Conservation (phyloP, 1,139 yeast genomes). For the Geotrichum aggregatum region DNA sequence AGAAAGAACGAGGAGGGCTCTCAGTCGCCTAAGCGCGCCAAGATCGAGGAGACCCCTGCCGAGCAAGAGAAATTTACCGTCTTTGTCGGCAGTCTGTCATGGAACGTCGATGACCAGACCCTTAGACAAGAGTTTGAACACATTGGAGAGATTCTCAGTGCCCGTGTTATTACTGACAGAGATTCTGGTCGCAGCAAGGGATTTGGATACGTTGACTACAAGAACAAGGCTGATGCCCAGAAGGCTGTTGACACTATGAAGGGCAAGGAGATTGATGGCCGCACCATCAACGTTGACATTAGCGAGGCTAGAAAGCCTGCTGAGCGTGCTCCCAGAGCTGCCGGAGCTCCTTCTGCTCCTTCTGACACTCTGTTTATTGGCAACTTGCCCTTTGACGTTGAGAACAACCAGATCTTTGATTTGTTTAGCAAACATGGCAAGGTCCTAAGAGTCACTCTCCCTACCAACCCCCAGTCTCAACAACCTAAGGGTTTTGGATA, state of each 20-base stretch:
- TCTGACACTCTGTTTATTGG: conserved; percentile 93
- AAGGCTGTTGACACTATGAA: conserved; percentile 82
- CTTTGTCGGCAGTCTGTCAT: conserved; percentile 94
- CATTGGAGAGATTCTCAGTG: conserved; percentile 74
- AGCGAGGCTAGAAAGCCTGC: conserved; percentile 73
- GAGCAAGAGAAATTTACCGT: conserved; percentile 71
- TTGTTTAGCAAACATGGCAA: conserved; percentile 73
- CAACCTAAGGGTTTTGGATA: conserved; percentile 99
- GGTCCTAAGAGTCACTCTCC: conserved; percentile 84
- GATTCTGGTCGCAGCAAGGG: conserved; percentile 93
- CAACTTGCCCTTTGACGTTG: conserved; percentile 85
- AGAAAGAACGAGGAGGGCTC: conserved; percentile 38
- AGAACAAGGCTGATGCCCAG: conserved; percentile 69
- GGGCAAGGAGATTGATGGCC: conserved; percentile 93
- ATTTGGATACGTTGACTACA: conserved; percentile 96
- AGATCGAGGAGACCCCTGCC: conserved; percentile 40
- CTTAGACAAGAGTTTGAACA: conserved; percentile 79
- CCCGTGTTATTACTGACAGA: conserved; percentile 92
- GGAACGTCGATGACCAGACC: conserved; percentile 96
- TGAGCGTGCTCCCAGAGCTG: conserved; percentile 19
- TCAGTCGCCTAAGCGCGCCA: conserved; percentile 42
- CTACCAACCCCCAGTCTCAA: conserved; percentile 97
- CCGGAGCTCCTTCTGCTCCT: conserved; percentile 34
- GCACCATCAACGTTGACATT: conserved; percentile 90
- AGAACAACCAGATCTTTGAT: conserved; percentile 69